Base-by-base conservation (phyloP, 2,329 filamentous ascomycete species). In the Didymellaceae sp. region DNA sequence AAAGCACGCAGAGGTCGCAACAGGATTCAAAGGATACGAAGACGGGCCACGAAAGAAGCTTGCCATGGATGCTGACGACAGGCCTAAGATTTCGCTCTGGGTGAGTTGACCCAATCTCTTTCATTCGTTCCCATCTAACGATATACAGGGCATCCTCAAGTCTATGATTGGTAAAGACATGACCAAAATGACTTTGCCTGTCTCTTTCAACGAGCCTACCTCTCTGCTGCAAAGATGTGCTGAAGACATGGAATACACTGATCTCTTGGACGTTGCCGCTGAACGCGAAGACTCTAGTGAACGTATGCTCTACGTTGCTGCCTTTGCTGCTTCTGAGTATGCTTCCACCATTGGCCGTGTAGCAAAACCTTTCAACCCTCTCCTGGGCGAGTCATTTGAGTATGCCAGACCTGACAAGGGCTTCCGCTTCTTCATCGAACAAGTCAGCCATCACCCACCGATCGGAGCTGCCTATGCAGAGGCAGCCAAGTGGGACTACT, bases 121-220 rank as follows among this genome's bases (percentile, higher is more conserved):
- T 17, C 25, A 5, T 9, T n/a, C 3, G 1, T 9, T 9, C 5
- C 17, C n/a, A 41, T 45, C 70, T 75, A 53, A 75, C 58, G 8
- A 9, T 26, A 1, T 22, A 18, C 1, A 97, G 92, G 88, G 89
- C 60, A 97, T 99, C 62, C 78, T 99, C 57, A 99, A 97, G 78
- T 97, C 93, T 17, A 97, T 99, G 94, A 96, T 99, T 74, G 94
- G 94, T 57, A 97, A 99, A 73, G 94, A 99, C 70, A 97, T 99
- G 94, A 97, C 94, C 28, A 97, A 95, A 79, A 99, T 99, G 93
- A 97, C 94, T 0, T 78, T 99, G 16, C 94, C 94, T 0, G 94
- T 99, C 2, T 96, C 94, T 0, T 97, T 99, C 79, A 99, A 99
- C 75, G 94, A 99, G 74, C 94, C 94, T 0, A 99, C 94, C 0